phyloP scores from a whole-genome alignment of 192 early-diverging fungal genomes.

The Blastocladiella britannica region DNA sequence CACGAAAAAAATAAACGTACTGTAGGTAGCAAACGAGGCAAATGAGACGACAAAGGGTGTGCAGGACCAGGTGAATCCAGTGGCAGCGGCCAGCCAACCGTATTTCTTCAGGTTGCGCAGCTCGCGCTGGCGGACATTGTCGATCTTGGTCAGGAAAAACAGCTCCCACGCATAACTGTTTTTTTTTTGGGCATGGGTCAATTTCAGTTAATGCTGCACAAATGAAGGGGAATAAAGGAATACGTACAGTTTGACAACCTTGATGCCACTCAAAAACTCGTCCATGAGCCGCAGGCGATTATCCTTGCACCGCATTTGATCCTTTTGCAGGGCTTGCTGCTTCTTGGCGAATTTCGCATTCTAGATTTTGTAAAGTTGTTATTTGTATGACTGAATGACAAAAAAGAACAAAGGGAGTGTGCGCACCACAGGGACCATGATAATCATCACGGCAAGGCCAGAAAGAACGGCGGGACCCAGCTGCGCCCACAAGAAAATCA shows the following conservation, averaged over 20 bases:
- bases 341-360: slow-evolving; percentile 41
- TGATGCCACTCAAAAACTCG: slow-evolving; percentile 75
- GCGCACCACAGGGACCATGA: slow-evolving; percentile 61
- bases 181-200: slow-evolving; percentile 16
- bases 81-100: slow-evolving; percentile 43
- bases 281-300: slow-evolving; percentile 48
- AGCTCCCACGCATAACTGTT: not conserved
- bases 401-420: too few species aligned
- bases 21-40: slow-evolving; percentile 57
- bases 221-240: too few species aligned
- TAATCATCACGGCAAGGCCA: slow-evolving; percentile 60
- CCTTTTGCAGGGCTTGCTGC: slow-evolving; percentile 47
- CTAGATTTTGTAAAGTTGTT: too few species aligned
- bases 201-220: slow-evolving; percentile 60
- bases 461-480: slow-evolving; percentile 66
- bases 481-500: slow-evolving; percentile 57
- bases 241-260: slow-evolving; percentile 90
- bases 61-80: slow-evolving; percentile 54
- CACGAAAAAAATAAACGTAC: slow-evolving; percentile 18
- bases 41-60: slow-evolving; percentile 81
- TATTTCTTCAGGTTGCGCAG: slow-evolving; percentile 52
- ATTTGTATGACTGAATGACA: too few species aligned
- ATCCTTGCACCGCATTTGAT: slow-evolving; percentile 76
- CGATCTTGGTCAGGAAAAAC: slow-evolving; percentile 11
- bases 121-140: slow-evolving; percentile 49